Evolutionary conservation across 768 basidiomycete genomes (phyloP).

Genomic region (Ephemerocybe angulata): DNA sequence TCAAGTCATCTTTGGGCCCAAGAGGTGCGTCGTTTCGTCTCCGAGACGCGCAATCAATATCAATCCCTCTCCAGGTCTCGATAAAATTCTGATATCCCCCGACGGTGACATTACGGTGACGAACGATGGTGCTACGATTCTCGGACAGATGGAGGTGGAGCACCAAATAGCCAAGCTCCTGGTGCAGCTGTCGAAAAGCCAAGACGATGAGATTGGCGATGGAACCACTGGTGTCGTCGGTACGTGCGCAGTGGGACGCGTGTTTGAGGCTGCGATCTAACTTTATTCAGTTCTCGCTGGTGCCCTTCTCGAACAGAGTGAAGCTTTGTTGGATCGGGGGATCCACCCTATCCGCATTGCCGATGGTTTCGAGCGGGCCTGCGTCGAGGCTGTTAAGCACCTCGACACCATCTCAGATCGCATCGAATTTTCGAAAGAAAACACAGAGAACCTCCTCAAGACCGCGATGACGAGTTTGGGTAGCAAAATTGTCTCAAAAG

Average conservation of each 20-base stretch:
- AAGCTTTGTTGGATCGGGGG: conserved; percentile 95
- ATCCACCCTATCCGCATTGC: conserved; percentile 99
- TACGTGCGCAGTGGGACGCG: conserved; percentile 39
- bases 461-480: conserved; percentile 95
- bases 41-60: background rate
- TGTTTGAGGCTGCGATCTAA: conserved; percentile 3
- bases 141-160: conserved; percentile 98
- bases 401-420: conserved; percentile 88
- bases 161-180: conserved; percentile 98
- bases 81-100: conserved; percentile 91
- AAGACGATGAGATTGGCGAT: conserved; percentile 99
- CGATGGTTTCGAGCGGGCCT: conserved; percentile 96
- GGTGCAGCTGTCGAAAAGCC: conserved; percentile 94
- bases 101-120: conserved; percentile 99
- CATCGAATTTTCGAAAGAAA: conserved; percentile 76
- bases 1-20: conserved; percentile 92
- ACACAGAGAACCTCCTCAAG: conserved; percentile 87
- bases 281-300: conserved; percentile 81
- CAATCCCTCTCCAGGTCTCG: conserved; percentile 57
- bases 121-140: conserved; percentile 97
- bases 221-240: conserved; percentile 99
- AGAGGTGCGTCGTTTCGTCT: conserved; percentile 53
- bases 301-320: conserved; percentile 90
- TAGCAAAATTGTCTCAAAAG: conserved; percentile 99
- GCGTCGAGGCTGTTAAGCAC: conserved; percentile 83